phyloP scores from a whole-genome alignment of 257 asterid genomes.

The Capsicum pubescens region DNA sequence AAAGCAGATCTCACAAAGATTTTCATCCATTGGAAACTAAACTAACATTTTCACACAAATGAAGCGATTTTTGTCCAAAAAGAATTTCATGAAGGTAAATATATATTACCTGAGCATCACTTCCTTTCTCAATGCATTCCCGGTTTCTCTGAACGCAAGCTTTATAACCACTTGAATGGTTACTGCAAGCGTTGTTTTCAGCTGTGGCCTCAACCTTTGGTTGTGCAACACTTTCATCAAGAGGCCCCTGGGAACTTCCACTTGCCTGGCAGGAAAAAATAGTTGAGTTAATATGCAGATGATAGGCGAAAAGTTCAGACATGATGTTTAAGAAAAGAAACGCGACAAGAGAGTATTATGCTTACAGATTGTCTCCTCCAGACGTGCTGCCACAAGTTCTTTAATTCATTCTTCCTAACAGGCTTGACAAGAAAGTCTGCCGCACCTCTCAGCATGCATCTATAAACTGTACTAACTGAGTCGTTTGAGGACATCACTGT shows the following conservation, averaged over 20 bases:
- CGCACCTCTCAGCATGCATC: constrained; percentile 96
- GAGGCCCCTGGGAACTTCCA: constrained; percentile 61
- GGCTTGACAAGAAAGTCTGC: constrained; percentile 97
- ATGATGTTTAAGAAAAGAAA: not conserved
- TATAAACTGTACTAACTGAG: constrained; percentile 87
- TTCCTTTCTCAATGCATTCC: constrained; percentile 75
- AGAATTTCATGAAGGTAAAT: not conserved
- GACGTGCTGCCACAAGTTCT: constrained; percentile 97
- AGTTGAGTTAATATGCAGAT: constrained; percentile 23
- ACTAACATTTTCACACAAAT: not conserved
- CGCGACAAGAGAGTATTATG: not conserved
- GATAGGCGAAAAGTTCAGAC: constrained; percentile 6
- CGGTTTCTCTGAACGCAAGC: constrained; percentile 61
- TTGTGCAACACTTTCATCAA: constrained; percentile 74
- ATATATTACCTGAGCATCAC: constrained; percentile 80
- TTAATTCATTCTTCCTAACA: constrained; percentile 84
- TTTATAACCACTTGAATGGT: constrained; percentile 71
- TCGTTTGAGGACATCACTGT: constrained; percentile 97
- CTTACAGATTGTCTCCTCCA: constrained; percentile 98
- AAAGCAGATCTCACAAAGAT: constrained; percentile 1
- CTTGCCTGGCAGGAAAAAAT: constrained; percentile 52
- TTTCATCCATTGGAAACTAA: not conserved
- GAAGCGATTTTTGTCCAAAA: not conserved
- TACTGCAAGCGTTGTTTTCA: constrained; percentile 73
- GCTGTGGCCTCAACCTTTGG: constrained; percentile 79